Percentiles rank a stretch among this genome's conserved stretches.
phyloP scores from a whole-genome alignment of 352 stramenopile genomes.

The Elongisporangium anandrum region DNA sequence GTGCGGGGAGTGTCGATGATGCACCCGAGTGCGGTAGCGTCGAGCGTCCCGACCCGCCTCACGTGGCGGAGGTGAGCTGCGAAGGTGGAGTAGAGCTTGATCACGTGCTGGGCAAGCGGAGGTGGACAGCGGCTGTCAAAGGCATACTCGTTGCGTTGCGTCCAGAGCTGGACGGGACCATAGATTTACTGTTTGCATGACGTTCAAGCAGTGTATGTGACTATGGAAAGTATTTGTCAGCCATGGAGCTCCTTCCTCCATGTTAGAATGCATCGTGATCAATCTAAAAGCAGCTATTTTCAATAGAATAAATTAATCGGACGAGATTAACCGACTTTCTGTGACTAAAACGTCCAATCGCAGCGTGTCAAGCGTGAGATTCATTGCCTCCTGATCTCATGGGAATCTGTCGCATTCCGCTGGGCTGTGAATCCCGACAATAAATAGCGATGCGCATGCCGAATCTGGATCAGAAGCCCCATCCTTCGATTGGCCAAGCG shows the following conservation, averaged over 20 bases:
- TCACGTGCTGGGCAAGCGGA: background rate
- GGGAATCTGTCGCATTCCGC: background rate
- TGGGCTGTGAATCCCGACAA: background rate
- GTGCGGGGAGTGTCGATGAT: background rate
- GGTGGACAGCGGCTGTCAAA: background rate
- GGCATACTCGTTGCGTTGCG: background rate
- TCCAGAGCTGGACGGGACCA: background rate
- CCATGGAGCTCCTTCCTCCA: too few species aligned
- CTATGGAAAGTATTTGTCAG: too few species aligned
- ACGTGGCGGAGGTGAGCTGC: constrained; percentile 1
- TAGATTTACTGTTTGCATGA: too few species aligned
- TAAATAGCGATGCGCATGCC: background rate
- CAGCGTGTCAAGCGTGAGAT: background rate
- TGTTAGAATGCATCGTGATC: too few species aligned
- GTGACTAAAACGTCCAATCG: background rate
- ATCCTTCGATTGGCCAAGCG: background rate
- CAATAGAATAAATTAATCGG: background rate
- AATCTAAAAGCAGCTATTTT: too few species aligned
- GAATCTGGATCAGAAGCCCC: background rate
- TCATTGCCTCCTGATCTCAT: background rate
- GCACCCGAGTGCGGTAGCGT: background rate
- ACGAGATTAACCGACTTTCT: background rate
- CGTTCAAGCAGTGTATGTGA: too few species aligned
- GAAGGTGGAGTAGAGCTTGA: constrained; percentile 4
- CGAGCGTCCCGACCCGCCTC: background rate